Evolutionary conservation across 805 yeast species (phyloP).

Genomic region (Sungouiella blattae): DNA sequence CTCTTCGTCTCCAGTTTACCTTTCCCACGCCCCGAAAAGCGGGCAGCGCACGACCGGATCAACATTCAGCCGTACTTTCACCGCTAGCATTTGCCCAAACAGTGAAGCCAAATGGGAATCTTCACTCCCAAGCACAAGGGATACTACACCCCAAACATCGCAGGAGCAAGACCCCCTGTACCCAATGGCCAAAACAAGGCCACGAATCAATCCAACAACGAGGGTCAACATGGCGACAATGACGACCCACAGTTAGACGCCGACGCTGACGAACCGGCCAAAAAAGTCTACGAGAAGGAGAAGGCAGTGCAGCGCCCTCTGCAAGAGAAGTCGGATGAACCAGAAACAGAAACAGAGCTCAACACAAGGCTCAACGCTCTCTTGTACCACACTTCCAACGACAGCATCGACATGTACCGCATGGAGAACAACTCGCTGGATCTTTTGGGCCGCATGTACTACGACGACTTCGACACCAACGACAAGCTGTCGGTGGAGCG

Average conservation of each 20-base stretch:
- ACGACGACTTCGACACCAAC: conserved; percentile 38
- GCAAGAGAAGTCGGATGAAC: conserved; percentile 2
- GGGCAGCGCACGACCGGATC: too few species aligned
- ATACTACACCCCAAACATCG: too few species aligned
- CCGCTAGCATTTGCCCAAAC: too few species aligned
- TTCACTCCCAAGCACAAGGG: not conserved
- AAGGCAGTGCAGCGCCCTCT: conserved; percentile 13
- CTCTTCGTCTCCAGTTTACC: too few species aligned
- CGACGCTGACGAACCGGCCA: conserved; percentile 4
- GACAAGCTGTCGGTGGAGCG: conserved; percentile 12
- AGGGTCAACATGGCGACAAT: not conserved
- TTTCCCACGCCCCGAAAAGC: too few species aligned
- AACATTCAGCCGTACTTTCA: too few species aligned
- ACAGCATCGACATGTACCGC: conserved; percentile 35
- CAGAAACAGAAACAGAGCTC: conserved; percentile 28
- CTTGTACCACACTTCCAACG: conserved; percentile 36
- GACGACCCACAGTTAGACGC: conserved; percentile 4
- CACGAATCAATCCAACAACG: too few species aligned
- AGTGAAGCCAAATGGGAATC: not conserved
- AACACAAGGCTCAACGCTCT: conserved; percentile 39
- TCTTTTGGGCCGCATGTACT: conserved; percentile 39
- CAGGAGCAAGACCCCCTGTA: too few species aligned
- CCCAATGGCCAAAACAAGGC: too few species aligned
- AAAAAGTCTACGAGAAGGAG: conserved; percentile 15
- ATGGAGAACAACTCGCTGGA: conserved; percentile 37